phyloP scores from a whole-genome alignment of 2,329 filamentous ascomycete species.

The Emergomyces orientalis region DNA sequence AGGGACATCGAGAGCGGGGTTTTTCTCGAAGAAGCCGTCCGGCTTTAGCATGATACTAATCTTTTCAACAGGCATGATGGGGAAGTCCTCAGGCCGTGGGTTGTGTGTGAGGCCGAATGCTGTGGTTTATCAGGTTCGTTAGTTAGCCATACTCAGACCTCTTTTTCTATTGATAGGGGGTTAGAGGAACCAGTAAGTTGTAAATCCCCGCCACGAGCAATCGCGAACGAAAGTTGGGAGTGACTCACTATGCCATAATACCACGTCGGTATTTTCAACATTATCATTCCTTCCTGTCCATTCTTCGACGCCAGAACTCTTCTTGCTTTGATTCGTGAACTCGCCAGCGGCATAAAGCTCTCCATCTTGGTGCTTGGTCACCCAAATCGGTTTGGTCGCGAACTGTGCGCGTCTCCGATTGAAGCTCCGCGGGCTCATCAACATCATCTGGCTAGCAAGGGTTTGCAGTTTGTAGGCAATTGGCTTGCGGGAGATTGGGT shows the following conservation, averaged over 20 bases:
- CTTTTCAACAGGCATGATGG: constrained; percentile 49
- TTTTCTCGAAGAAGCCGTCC: constrained; percentile 45
- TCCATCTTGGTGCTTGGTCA: constrained; percentile 45
- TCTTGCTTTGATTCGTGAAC: constrained; percentile 50
- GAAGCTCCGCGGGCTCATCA: constrained; percentile 42
- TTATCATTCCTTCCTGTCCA: constrained; percentile 42
- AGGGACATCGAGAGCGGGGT: constrained; percentile 42
- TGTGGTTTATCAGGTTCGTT: constrained; percentile 11
- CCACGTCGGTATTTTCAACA: constrained; percentile 39
- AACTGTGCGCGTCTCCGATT: constrained; percentile 46
- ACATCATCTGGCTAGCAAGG: constrained; percentile 50
- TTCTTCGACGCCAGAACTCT: constrained; percentile 45
- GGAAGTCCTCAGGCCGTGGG: constrained; percentile 56
- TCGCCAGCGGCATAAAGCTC: constrained; percentile 47
- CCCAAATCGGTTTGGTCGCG: constrained; percentile 47
- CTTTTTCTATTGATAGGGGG: neutral
- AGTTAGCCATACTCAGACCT: neutral
- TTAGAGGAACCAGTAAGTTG: neutral
- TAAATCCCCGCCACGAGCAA: neutral
- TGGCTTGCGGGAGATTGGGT: constrained; percentile 46
- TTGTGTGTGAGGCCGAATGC: constrained; percentile 54
- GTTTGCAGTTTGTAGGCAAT: constrained; percentile 50
- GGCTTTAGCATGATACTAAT: constrained; percentile 26
- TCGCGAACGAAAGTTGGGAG: neutral
- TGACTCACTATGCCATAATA: constrained; percentile 32